These are phyloP conservation scores for Irpex sp. DNA, from an alignment of 1,284 basidiomycete genomes.

Conservation along the genomic window DNA sequence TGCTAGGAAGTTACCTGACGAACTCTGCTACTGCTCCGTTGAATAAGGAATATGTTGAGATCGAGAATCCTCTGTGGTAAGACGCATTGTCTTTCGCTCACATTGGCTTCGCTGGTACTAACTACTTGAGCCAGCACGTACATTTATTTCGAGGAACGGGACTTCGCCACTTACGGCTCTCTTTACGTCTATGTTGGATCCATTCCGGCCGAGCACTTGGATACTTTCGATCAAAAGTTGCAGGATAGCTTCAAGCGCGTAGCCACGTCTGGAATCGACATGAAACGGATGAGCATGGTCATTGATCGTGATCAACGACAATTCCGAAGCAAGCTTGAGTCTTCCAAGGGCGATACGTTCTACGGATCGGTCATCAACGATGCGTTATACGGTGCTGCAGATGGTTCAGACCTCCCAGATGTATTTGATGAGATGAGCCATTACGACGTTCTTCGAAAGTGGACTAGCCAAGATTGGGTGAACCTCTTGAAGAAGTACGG, in stretches of 20 bases:
- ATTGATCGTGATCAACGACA: conserved; percentile 85
- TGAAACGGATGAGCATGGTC: conserved; percentile 88
- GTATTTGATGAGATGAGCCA: conserved; percentile 81
- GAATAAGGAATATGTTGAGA: conserved; percentile 93
- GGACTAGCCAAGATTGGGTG: conserved; percentile 80
- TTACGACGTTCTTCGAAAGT: conserved; percentile 65
- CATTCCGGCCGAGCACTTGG: conserved; percentile 79
- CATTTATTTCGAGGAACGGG: conserved; percentile 81
- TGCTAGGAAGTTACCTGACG: conserved; percentile 87
- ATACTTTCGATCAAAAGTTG: conserved; percentile 70
- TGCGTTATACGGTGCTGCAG: conserved; percentile 83
- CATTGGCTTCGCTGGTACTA: conserved; percentile 12
- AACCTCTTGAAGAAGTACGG: conserved; percentile 75
- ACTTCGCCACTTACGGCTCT: conserved; percentile 73
- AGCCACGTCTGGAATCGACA: conserved; percentile 79
- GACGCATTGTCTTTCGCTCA: conserved; percentile 18
- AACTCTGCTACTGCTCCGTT: conserved; percentile 88
- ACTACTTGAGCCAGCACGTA: conserved; percentile 53
- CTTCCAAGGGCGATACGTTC: conserved; percentile 74
- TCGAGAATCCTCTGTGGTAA: conserved; percentile 85
- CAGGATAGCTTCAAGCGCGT: conserved; percentile 73
- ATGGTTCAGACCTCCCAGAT: conserved; percentile 77
- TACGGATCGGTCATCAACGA: conserved; percentile 76
- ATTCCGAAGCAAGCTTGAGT: conserved; percentile 75
- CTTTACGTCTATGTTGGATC: conserved; percentile 81